These are phyloP conservation scores for Cladosporium halotolerans DNA, from an alignment of 2,329 filamentous ascomycete species.

Conservation along the genomic window DNA sequence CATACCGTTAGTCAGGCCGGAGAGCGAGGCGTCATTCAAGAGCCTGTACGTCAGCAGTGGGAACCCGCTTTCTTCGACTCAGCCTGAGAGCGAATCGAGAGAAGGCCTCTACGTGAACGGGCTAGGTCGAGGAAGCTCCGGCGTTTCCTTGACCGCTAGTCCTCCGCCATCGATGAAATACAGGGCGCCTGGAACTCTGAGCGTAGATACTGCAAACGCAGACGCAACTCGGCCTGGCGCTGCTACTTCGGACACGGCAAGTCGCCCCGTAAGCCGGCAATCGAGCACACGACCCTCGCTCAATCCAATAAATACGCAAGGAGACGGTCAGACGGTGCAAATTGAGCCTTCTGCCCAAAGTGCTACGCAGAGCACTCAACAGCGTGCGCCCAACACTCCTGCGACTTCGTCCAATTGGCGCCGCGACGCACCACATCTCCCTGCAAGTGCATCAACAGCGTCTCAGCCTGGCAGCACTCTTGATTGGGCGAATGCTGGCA, in stretches of 20 bases:
- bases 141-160: slow-evolving; percentile 15
- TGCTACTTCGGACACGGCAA: slow-evolving; percentile 20
- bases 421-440: slow-evolving; percentile 28
- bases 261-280: slow-evolving; percentile 21
- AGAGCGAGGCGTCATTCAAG: slow-evolving; percentile 76
- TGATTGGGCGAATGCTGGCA: slow-evolving; percentile 9
- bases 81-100: slow-evolving; percentile 9
- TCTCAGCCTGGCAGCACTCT: slow-evolving; percentile 3
- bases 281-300: slow-evolving; percentile 21
- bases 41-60: slow-evolving; percentile 43
- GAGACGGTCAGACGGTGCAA: slow-evolving; percentile 13
- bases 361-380: slow-evolving; percentile 1
- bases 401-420: slow-evolving; percentile 46
- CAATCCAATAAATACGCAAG: slow-evolving; percentile 19
- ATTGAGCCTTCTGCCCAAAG: background rate
- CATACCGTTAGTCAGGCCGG: slow-evolving; percentile 85
- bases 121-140: slow-evolving; percentile 26
- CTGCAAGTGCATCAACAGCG: background rate
- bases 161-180: slow-evolving; percentile 25
- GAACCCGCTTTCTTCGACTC: background rate
- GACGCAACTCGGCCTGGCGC: slow-evolving; percentile 20
- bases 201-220: slow-evolving; percentile 16
- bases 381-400: slow-evolving; percentile 21
- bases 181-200: slow-evolving; percentile 24
- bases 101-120: slow-evolving; percentile 27